Evolutionary conservation across 1,284 basidiomycete genomes (phyloP).

Genomic region (Wolfiporia cocos): DNA sequence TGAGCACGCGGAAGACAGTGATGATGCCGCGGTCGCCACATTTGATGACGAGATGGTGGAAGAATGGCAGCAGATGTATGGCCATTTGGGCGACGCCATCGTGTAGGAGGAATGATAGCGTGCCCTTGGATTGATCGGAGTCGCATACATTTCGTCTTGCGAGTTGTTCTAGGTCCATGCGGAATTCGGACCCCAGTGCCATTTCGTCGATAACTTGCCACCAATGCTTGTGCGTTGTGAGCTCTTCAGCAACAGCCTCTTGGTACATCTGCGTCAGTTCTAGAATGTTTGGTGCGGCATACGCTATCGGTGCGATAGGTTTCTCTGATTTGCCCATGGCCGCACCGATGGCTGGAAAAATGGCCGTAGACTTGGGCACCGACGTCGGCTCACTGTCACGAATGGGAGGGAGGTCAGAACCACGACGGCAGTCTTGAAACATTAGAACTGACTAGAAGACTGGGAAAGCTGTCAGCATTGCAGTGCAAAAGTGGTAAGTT

Average conservation of each 20-base stretch:
- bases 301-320: conserved; percentile 47
- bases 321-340: conserved; percentile 22
- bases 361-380: conserved; percentile 64
- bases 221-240: conserved; percentile 52
- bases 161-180: conserved; percentile 57
- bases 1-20: conserved; percentile 51
- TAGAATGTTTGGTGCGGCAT: conserved; percentile 73
- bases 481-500: no score
- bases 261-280: conserved; percentile 70
- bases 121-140: conserved; percentile 33
- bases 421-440: background rate
- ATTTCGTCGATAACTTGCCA: conserved; percentile 62
- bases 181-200: conserved; percentile 56
- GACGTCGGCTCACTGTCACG: conserved; percentile 81
- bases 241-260: conserved; percentile 39
- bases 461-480: conserved; percentile 19
- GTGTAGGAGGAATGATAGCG: conserved; percentile 57
- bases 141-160: conserved; percentile 39
- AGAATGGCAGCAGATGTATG: conserved; percentile 73
- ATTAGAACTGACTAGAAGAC: conserved; percentile 51
- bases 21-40: conserved; percentile 67
- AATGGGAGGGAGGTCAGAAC: no score
- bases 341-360: conserved; percentile 59
- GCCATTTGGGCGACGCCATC: conserved; percentile 76
- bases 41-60: conserved; percentile 79